Percentiles rank a stretch among this genome's conserved stretches.
Conservation (phyloP, 306 rosid genomes). For the Astragalus glycyphyllos region DNA sequence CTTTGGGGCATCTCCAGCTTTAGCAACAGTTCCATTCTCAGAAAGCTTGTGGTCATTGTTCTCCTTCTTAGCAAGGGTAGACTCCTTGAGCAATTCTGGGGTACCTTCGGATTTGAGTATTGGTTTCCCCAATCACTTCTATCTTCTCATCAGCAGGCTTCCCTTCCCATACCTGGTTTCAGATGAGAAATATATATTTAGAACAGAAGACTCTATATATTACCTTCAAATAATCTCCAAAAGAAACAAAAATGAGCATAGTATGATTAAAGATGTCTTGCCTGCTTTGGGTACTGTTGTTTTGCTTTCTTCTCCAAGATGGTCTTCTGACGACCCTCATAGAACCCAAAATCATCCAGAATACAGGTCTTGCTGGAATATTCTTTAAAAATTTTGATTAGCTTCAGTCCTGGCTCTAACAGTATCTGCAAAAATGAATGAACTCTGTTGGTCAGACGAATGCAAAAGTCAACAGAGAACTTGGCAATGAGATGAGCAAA, state of each 20-base stretch:
- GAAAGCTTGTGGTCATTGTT: slow-evolving; percentile 48
- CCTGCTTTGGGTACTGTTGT: slow-evolving; percentile 88
- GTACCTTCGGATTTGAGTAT: slow-evolving; percentile 54
- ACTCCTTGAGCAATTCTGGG: slow-evolving; percentile 58
- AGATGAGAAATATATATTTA: background rate
- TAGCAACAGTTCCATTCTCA: slow-evolving; percentile 63
- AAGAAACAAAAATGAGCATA: background rate
- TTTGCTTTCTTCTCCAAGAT: slow-evolving; percentile 92
- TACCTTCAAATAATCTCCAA: background rate
- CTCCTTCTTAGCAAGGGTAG: slow-evolving; percentile 39
- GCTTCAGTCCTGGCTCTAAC: slow-evolving; percentile 79
- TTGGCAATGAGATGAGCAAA: background rate
- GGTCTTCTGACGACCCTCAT: slow-evolving; percentile 86
- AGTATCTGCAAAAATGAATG: slow-evolving; percentile 54
- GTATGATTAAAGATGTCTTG: background rate
- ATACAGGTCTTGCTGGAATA: slow-evolving; percentile 83
- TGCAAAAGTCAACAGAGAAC: background rate
- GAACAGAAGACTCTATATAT: background rate
- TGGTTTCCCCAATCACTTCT: slow-evolving; percentile 61
- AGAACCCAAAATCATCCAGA: slow-evolving; percentile 87
- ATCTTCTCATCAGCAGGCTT: slow-evolving; percentile 75
- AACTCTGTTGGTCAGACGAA: slow-evolving; percentile 25
- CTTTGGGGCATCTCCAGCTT: slow-evolving; percentile 83
- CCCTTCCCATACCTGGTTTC: slow-evolving; percentile 90
- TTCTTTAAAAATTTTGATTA: slow-evolving; percentile 83